Percentiles rank a stretch among this genome's conserved stretches.
These are phyloP conservation scores for Rhodocollybia butyracea DNA, from an alignment of 768 basidiomycete genomes.

Conservation along the genomic window DNA sequence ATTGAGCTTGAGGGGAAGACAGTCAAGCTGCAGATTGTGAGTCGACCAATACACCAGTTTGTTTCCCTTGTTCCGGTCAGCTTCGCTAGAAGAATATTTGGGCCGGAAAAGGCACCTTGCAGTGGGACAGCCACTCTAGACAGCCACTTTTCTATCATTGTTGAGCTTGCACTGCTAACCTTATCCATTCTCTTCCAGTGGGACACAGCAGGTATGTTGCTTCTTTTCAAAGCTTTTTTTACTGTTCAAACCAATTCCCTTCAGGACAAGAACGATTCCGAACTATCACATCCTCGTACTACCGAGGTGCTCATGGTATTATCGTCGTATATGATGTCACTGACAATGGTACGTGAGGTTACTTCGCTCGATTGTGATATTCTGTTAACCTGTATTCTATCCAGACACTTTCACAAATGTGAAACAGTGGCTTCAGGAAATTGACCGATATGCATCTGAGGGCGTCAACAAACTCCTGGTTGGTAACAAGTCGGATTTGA, in stretches of 20 bases:
- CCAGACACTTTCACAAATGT: slow-evolving; percentile 92
- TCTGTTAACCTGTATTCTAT: slow-evolving; percentile 9
- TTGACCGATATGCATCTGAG: slow-evolving; percentile 94
- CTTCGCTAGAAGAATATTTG: not conserved
- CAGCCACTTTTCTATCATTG: not conserved
- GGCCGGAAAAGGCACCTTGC: not conserved
- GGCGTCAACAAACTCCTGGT: slow-evolving; percentile 98
- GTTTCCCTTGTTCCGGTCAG: not conserved
- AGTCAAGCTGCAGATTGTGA: slow-evolving; percentile 96
- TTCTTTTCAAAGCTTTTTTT: not conserved
- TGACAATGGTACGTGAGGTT: slow-evolving; percentile 67
- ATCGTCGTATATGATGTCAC: slow-evolving; percentile 99
- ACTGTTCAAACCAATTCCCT: slow-evolving; percentile 7
- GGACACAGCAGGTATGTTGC: slow-evolving; percentile 85
- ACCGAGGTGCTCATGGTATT: slow-evolving; percentile 97
- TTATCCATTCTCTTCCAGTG: slow-evolving; percentile 52
- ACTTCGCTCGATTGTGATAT: not conserved
- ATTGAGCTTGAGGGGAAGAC: slow-evolving; percentile 99
- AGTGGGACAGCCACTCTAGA: not conserved
- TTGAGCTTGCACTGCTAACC: not conserved
- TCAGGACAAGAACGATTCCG: slow-evolving; percentile 96
- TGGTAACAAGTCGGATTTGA: slow-evolving; percentile 98
- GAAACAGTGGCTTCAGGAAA: slow-evolving; percentile 93
- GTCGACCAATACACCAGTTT: slow-evolving; percentile 29
- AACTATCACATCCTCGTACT: slow-evolving; percentile 99